phyloP scores from a whole-genome alignment of 768 basidiomycete genomes.

The Phylloporus arenicola region DNA sequence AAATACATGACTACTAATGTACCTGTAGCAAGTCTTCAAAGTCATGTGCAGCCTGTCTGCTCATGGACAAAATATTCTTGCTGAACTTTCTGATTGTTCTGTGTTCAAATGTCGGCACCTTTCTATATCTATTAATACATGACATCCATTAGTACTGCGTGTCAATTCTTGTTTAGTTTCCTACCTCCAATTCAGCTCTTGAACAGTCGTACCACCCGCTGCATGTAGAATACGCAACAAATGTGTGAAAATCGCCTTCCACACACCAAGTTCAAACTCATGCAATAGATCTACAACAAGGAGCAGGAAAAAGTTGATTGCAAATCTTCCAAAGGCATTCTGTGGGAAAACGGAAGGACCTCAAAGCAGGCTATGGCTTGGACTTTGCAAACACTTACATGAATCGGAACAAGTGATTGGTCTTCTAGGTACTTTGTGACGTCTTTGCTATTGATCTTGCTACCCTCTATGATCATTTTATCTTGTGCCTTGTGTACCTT shows the following conservation, averaged over 20 bases:
- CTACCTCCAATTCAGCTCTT: too few species aligned
- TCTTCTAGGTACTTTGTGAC: not conserved
- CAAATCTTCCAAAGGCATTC: not conserved
- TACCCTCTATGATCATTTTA: not conserved
- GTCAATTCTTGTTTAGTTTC: not conserved
- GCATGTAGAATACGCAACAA: too few species aligned
- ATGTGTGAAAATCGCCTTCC: too few species aligned
- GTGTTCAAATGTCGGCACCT: not conserved
- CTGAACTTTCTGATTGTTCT: not conserved
- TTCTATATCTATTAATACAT: not conserved
- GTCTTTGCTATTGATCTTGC: not conserved
- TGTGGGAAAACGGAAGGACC: not conserved
- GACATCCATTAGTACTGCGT: too few species aligned
- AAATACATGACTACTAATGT: not conserved
- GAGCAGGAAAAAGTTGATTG: not conserved
- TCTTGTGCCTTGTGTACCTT: not conserved
- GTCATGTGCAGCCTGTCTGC: not conserved
- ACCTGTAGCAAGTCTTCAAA: constrained; percentile 3
- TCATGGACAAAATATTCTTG: not conserved
- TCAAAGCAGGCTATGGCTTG: not conserved
- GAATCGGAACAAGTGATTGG: not conserved
- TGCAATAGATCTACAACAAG: too few species aligned
- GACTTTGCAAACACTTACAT: not conserved
- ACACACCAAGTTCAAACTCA: too few species aligned
- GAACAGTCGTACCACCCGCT: not conserved